Evolutionary conservation across 2,329 filamentous ascomycete genomes (phyloP), one percentile per base, ranked within the genome.

Genomic region (Tricladium varicosporioides): DNA sequence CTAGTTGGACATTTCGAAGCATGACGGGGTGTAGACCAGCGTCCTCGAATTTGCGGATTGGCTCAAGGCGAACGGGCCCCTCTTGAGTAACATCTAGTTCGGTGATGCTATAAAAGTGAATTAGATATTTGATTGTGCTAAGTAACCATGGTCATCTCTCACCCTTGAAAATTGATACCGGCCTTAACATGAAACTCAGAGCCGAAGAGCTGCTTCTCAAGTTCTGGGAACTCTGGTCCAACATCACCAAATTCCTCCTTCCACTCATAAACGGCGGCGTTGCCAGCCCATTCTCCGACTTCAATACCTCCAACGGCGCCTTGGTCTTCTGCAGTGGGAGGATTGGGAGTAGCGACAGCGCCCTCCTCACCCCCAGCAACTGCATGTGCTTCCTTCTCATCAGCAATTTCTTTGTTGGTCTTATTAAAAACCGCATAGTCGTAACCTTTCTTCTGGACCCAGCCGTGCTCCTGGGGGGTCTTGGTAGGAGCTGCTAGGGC

Each of bases 21-120:
- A 97, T 88, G 27, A 85, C 81, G 0, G 94, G 94, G 67, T 99
- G 94, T 13, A 99, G 78, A 1, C 90, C 92, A 18, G 91, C 90
- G 57, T 89, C 80, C 1, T 86, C 77, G 71, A 96, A 97, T 0
- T 66, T 68, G 70, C 79, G 71, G 53, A 82, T 75, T 1, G 80
- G 81, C 0, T 73, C 54, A 48, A 86, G 80, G 7, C 78, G 79
- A 40, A 72, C 66, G 0, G 76, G 71, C 1, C 84, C 82, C 65
- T 86, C 83, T 62, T 87, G 84, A 15, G 68, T 69, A 13, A 87
- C 80, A 5, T 78, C 71, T 52, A 87, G 83, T 45, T 75, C 67
- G 0, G 74, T 67, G 54, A 87, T 81, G 27, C 84, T 87, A 53
- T 5, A n/a, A 27, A 7, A 7, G 22, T 2, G 15, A 13, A 32